These are phyloP conservation scores for Phaeotremella fagi DNA, from an alignment of 768 basidiomycete species.

Conservation along the genomic window DNA sequence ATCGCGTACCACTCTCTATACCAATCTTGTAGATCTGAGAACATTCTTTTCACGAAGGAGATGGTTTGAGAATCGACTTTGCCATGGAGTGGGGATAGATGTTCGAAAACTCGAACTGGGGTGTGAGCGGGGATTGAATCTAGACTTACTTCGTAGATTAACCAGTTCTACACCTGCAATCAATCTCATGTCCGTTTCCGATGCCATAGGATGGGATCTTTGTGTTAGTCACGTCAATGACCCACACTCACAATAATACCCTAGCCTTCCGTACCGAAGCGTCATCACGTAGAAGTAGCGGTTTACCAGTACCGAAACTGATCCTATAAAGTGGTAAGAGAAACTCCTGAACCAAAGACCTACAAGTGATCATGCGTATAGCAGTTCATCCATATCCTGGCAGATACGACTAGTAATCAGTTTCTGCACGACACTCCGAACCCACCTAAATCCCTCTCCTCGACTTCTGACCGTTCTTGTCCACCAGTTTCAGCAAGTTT, in stretches of 20 bases:
- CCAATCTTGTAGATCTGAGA: constrained; percentile 83
- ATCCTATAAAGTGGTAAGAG: constrained; percentile 55
- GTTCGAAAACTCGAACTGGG: constrained; percentile 87
- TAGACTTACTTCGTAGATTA: constrained; percentile 72
- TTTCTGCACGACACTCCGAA: background rate
- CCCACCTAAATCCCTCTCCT: constrained; percentile 75
- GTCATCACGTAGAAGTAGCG: constrained; percentile 84
- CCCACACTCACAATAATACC: constrained; percentile 55
- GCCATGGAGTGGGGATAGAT: constrained; percentile 75
- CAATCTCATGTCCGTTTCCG: constrained; percentile 81
- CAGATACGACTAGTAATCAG: constrained; percentile 67
- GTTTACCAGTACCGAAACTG: constrained; percentile 86
- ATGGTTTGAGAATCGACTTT: constrained; percentile 79
- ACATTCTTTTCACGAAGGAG: constrained; percentile 80
- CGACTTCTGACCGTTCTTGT: constrained; percentile 61
- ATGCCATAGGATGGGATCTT: constrained; percentile 71
- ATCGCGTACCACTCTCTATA: constrained; percentile 81
- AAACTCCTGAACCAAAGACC: constrained; percentile 41
- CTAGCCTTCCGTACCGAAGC: constrained; percentile 79
- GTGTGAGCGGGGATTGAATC: background rate
- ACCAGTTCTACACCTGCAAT: constrained; percentile 85
- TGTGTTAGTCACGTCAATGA: background rate
- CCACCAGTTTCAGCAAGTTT: constrained; percentile 74
- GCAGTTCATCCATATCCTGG: constrained; percentile 87
- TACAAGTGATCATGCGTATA: constrained; percentile 97